A percentile compares a stretch with the other conserved stretches of the same genome.
These are phyloP conservation scores for Monosporozyma servazzii DNA, from an alignment of 805 yeast species.

Conservation along the genomic window DNA sequence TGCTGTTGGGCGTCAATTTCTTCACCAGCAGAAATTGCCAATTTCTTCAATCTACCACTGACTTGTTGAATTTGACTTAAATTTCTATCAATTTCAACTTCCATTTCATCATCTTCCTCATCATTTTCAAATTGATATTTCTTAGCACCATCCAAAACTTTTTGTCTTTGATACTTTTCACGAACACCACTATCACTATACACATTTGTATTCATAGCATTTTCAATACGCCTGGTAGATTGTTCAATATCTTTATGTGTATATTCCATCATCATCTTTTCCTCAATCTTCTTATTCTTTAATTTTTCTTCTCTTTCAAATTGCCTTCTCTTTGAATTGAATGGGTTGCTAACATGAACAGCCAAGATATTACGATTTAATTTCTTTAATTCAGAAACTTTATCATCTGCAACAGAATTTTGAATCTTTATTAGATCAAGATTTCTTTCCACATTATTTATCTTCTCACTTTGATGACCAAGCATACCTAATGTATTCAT, in stretches of 20 bases:
- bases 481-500: slow-evolving; percentile 81
- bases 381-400: slow-evolving; percentile 69
- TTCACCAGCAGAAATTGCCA: slow-evolving; percentile 63
- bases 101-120: slow-evolving; percentile 88
- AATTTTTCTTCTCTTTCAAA: slow-evolving; percentile 66
- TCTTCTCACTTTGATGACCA: slow-evolving; percentile 85
- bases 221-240: slow-evolving; percentile 60
- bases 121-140: slow-evolving; percentile 81
- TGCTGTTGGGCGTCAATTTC: slow-evolving; percentile 75
- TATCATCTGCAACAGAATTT: slow-evolving; percentile 70
- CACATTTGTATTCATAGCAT: slow-evolving; percentile 43
- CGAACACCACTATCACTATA: slow-evolving; percentile 29
- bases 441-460: slow-evolving; percentile 71
- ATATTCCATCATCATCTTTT: slow-evolving; percentile 51
- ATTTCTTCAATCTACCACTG: slow-evolving; percentile 58
- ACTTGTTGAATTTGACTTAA: slow-evolving; percentile 66
- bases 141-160: slow-evolving; percentile 42
- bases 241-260: slow-evolving; percentile 50
- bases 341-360: slow-evolving; percentile 77
- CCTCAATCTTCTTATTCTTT: slow-evolving; percentile 51
- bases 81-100: slow-evolving; percentile 75
- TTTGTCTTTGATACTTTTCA: slow-evolving; percentile 32
- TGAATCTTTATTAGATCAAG: slow-evolving; percentile 73
- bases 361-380: slow-evolving; percentile 75
- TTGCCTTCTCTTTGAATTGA: slow-evolving; percentile 68